phyloP scores from a whole-genome alignment of 2,329 filamentous ascomycete species.

The Cyclaneusma minus region DNA sequence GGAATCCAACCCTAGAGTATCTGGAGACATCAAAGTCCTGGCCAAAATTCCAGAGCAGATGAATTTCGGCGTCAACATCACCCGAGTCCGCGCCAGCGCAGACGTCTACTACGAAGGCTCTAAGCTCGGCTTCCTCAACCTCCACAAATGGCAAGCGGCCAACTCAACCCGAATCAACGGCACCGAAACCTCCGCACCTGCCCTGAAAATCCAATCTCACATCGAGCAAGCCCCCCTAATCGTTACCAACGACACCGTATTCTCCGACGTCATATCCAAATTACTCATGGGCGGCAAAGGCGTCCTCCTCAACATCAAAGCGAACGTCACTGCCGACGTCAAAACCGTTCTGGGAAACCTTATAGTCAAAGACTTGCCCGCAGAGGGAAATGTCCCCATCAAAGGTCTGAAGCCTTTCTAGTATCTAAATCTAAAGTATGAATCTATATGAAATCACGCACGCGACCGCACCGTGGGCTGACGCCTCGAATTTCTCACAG shows the following conservation, averaged over 20 bases:
- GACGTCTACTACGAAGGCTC: conserved; percentile 66
- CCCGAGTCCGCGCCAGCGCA: conserved; percentile 58
- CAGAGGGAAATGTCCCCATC: conserved; percentile 71
- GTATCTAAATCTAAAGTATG: no score
- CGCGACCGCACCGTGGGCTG: conserved; percentile 17
- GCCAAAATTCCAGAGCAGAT: conserved; percentile 71
- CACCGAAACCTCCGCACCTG: conserved; percentile 38
- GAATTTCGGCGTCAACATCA: conserved; percentile 71
- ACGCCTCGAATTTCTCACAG: conserved; percentile 28
- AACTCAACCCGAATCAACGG: conserved; percentile 58
- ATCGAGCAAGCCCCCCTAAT: conserved; percentile 69
- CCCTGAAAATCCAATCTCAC: conserved; percentile 58
- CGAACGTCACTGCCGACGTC: conserved; percentile 69
- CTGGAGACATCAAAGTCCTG: conserved; percentile 66
- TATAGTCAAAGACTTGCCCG: conserved; percentile 69
- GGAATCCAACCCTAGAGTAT: conserved; percentile 61
- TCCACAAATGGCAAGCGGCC: conserved; percentile 70
- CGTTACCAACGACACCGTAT: conserved; percentile 65
- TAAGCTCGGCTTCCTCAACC: conserved; percentile 67
- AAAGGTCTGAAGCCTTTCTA: conserved; percentile 70
- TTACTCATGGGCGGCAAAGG: conserved; percentile 59
- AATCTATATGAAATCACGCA: no score
- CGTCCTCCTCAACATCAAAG: conserved; percentile 60
- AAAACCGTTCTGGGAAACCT: conserved; percentile 70
- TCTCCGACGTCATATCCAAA: conserved; percentile 66